phyloP scores from a whole-genome alignment of 192 early-diverging fungal genomes.

The Entophlyctis luteolus region DNA sequence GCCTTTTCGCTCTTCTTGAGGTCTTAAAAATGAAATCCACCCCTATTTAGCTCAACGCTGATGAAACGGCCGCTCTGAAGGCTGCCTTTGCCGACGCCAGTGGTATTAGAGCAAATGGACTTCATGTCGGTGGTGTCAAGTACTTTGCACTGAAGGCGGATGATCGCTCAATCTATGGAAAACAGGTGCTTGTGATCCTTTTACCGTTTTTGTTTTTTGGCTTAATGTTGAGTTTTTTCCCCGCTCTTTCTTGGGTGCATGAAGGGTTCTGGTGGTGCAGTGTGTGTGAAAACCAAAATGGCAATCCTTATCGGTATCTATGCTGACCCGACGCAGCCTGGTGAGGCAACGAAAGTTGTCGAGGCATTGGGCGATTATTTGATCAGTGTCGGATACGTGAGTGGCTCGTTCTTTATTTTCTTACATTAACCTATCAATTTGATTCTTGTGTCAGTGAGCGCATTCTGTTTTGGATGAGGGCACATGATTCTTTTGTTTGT shows the following conservation, averaged over 20 bases:
- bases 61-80: constrained; percentile 57
- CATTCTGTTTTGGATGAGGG: too few species aligned
- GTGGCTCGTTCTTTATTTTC: constrained; percentile 18
- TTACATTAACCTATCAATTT: too few species aligned
- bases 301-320: constrained; percentile 74
- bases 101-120: constrained; percentile 59
- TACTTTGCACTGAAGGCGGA: constrained; percentile 67
- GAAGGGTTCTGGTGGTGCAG: constrained; percentile 66
- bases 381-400: constrained; percentile 56
- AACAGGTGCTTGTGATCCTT: constrained; percentile 50
- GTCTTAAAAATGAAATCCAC: constrained; percentile 7
- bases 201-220: background rate
- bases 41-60: constrained; percentile 44
- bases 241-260: background rate
- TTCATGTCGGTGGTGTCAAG: constrained; percentile 65
- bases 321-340: constrained; percentile 59
- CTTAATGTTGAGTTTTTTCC: background rate
- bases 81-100: constrained; percentile 60
- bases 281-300: constrained; percentile 73
- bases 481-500: too few species aligned
- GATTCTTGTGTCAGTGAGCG: background rate
- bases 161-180: constrained; percentile 72
- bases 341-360: constrained; percentile 69
- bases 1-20: background rate
- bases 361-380: constrained; percentile 78